Evolutionary conservation across 257 asterid species (phyloP).

Genomic region (Mentha longifolia): DNA sequence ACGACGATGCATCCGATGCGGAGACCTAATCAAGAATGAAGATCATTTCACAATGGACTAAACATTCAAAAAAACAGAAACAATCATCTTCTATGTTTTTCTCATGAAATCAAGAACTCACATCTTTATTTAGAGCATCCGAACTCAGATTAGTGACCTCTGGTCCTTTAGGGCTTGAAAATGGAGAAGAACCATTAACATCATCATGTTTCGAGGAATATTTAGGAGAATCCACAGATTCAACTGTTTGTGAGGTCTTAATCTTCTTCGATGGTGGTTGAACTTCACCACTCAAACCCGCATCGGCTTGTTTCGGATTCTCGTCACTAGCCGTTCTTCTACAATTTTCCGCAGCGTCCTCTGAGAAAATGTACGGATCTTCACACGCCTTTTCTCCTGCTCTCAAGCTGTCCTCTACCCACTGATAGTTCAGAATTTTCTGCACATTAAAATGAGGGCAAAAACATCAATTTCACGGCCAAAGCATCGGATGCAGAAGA

Average conservation of each 20-base stretch:
- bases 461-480: no score
- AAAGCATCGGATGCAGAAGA: no score
- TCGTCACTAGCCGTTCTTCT: slow-evolving; percentile 31
- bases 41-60: slow-evolving; percentile 3
- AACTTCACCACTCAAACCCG: slow-evolving; percentile 37
- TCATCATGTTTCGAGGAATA: slow-evolving; percentile 38
- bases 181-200: slow-evolving; percentile 46
- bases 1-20: slow-evolving; percentile 53
- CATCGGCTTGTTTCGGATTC: slow-evolving; percentile 37
- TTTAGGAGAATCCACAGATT: slow-evolving; percentile 30
- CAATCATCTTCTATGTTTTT: not conserved
- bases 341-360: slow-evolving; percentile 36
- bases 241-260: slow-evolving; percentile 43
- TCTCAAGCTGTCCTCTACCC: slow-evolving; percentile 88
- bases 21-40: slow-evolving; percentile 53
- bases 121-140: slow-evolving; percentile 48
- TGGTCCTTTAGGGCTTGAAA: slow-evolving; percentile 53
- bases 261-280: slow-evolving; percentile 49
- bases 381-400: slow-evolving; percentile 69
- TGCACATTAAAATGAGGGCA: no score
- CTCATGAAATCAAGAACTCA: slow-evolving; percentile 36
- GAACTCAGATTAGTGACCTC: slow-evolving; percentile 48
- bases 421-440: slow-evolving; percentile 73
- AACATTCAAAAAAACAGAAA: not conserved
- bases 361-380: slow-evolving; percentile 57